Conservation (phyloP, 1,284 basidiomycete genomes). For the Melampsora larici-populina region DNA sequence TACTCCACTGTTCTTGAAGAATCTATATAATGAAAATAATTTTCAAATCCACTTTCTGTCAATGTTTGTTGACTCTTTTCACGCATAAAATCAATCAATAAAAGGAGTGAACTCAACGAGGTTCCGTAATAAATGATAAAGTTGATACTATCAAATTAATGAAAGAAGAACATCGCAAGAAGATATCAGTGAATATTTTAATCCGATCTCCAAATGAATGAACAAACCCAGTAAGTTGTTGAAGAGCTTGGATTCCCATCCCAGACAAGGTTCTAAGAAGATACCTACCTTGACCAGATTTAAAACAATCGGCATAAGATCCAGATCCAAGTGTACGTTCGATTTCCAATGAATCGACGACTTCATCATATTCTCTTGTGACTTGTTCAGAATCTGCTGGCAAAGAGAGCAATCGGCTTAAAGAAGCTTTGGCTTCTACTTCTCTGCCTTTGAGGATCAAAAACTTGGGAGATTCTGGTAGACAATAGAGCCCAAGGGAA, state of each 20-base stretch:
- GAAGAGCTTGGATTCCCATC: conserved; percentile 65
- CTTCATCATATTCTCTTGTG: conserved; percentile 50
- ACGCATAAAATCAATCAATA: too few relatives aligned
- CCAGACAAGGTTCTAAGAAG: conserved; percentile 73
- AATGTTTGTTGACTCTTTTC: too few relatives aligned
- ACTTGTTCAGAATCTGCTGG: conserved; percentile 40
- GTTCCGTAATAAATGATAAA: conserved; percentile 39
- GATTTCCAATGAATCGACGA: conserved; percentile 50
- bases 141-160: conserved; percentile 18
- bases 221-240: conserved; percentile 68
- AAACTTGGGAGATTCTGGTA: conserved; percentile 39
- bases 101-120: too few relatives aligned
- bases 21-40: background rate
- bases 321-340: conserved; percentile 52
- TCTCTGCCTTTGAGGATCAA: conserved; percentile 38
- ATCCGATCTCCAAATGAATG: background rate
- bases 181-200: too few relatives aligned
- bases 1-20: conserved; percentile 50
- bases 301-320: conserved; percentile 54
- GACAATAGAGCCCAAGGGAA: conserved; percentile 19
- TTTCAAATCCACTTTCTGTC: too few relatives aligned
- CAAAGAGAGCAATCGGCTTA: conserved; percentile 20
- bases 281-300: conserved; percentile 57
- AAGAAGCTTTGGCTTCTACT: conserved; percentile 28
- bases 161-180: too few relatives aligned